These are phyloP conservation scores for Mortierella sp. DNA, from an alignment of 371 early-diverging fungal species.

Conservation along the genomic window DNA sequence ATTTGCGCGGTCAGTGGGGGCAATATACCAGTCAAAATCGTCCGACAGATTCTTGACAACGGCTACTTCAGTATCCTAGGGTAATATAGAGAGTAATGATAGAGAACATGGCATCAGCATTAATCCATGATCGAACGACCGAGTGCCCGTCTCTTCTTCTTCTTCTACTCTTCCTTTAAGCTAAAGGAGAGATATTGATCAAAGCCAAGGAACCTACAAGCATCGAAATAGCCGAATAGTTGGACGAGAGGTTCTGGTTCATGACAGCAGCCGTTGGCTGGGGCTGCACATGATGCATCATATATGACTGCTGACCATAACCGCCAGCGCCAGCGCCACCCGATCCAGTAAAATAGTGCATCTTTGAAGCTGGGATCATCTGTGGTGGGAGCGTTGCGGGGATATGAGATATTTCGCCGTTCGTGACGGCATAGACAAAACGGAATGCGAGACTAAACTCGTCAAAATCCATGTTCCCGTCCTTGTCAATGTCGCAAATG, in stretches of 20 bases:
- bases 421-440: slow-evolving; percentile 75
- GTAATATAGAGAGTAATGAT: slow-evolving; percentile 12
- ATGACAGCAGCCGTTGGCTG: slow-evolving; percentile 56
- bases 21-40: slow-evolving; percentile 82
- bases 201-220: slow-evolving; percentile 22
- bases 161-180: too few species aligned
- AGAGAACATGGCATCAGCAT: too few species aligned
- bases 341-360: slow-evolving; percentile 57
- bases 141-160: too few species aligned
- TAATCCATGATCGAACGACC: too few species aligned
- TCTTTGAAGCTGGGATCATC: slow-evolving; percentile 62
- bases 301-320: slow-evolving; percentile 28
- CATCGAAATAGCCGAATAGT: slow-evolving; percentile 46
- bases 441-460: slow-evolving; percentile 91
- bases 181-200: neutral
- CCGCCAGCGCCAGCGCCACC: slow-evolving; percentile 47
- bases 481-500: slow-evolving; percentile 89
- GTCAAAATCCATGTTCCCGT: slow-evolving; percentile 88
- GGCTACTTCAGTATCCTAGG: slow-evolving; percentile 36
- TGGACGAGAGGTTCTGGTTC: slow-evolving; percentile 16
- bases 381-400: slow-evolving; percentile 67
- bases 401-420: slow-evolving; percentile 66
- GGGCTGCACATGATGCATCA: slow-evolving; percentile 43
- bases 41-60: slow-evolving; percentile 52
- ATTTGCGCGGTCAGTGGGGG: slow-evolving; percentile 71